Conservation (phyloP, 345 rosid species). For the Hibiscus syriacus region DNA sequence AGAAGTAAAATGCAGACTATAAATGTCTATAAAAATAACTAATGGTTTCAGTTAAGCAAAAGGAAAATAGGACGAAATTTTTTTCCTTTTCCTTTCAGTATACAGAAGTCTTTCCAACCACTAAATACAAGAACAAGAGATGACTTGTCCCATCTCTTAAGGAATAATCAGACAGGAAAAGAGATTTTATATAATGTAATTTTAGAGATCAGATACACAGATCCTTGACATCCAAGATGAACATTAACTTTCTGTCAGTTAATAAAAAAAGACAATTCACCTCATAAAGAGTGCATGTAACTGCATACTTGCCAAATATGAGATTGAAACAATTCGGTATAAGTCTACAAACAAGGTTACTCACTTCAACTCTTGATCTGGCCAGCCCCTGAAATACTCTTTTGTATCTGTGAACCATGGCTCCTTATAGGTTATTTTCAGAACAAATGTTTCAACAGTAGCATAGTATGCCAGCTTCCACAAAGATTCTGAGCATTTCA, state of each 20-base stretch:
- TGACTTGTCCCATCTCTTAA: background rate
- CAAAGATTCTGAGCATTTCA: conserved; percentile 79
- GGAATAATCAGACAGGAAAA: background rate
- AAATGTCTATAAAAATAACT: background rate
- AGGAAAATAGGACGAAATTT: background rate
- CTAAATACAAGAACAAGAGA: background rate
- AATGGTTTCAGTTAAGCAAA: background rate
- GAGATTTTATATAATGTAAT: conserved; percentile 2
- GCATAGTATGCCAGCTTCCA: conserved; percentile 83
- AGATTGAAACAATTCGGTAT: background rate
- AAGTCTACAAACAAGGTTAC: conserved; percentile 19
- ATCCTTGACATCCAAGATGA: background rate
- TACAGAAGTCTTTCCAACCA: background rate
- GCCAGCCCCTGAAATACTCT: conserved; percentile 70
- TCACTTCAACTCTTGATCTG: conserved; percentile 84
- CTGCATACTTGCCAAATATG: background rate
- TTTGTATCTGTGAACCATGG: conserved; percentile 70
- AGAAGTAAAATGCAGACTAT: background rate
- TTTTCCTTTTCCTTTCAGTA: no score
- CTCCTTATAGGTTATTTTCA: conserved; percentile 42
- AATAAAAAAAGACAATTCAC: background rate
- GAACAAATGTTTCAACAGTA: conserved; percentile 50
- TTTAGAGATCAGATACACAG: background rate
- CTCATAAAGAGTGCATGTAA: background rate
- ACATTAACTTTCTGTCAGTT: background rate